These are phyloP conservation scores for Triangularia setosa DNA, from an alignment of 2,329 filamentous ascomycete genomes.

Conservation along the genomic window DNA sequence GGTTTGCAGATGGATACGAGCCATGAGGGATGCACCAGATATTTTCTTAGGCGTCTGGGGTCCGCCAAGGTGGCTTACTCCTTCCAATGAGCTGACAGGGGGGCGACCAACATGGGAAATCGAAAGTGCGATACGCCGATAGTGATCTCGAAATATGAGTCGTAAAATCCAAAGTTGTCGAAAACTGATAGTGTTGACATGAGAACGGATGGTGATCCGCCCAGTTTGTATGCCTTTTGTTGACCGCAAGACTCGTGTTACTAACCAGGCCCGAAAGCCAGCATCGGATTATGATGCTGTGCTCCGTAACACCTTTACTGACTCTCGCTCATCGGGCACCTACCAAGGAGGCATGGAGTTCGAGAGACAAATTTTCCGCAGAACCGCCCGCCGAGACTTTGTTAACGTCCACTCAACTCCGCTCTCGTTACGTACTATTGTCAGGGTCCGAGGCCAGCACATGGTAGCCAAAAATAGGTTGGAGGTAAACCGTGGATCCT, in stretches of 20 bases:
- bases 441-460: not conserved
- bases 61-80: not conserved
- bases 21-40: not conserved
- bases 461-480: conserved; percentile 4
- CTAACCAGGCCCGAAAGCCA: not conserved
- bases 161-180: not conserved
- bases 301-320: not conserved
- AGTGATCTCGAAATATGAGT: not conserved
- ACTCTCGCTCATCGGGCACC: not conserved
- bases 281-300: not conserved
- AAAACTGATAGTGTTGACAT: not conserved
- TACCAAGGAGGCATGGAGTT: not conserved
- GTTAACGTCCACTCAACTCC: not conserved
- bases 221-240: not conserved
- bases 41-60: not conserved
- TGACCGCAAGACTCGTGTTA: not conserved
- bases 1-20: not conserved
- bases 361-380: not conserved
- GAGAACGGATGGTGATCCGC: not conserved
- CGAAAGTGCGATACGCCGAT: not conserved
- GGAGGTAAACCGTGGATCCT: not conserved
- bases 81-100: not conserved
- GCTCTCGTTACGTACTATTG: not conserved
- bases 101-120: not conserved
- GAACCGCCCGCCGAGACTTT: not conserved